Percentiles rank a stretch among this genome's conserved stretches.
phyloP scores from a whole-genome alignment of 2,329 filamentous ascomycete species.

The Penicillium sp. region DNA sequence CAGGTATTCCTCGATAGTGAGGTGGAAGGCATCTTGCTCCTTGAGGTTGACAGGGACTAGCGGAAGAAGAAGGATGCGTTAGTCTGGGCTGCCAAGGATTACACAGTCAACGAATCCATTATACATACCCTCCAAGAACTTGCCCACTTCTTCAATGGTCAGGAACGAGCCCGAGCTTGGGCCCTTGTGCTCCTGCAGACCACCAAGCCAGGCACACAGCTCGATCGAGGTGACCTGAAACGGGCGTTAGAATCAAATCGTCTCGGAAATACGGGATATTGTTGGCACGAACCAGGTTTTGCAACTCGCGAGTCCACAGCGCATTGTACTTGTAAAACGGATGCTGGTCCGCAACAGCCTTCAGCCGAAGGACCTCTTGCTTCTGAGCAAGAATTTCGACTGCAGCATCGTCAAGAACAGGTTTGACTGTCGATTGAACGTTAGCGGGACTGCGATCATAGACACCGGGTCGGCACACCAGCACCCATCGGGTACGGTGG shows the following conservation, averaged over 20 bases:
- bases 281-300: slow-evolving; percentile 67
- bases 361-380: slow-evolving; percentile 70
- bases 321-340: slow-evolving; percentile 98
- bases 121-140: slow-evolving; percentile 70
- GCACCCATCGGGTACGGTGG: background rate
- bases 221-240: slow-evolving; percentile 61
- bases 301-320: slow-evolving; percentile 81
- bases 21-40: slow-evolving; percentile 85
- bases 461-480: background rate
- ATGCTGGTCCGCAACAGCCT: slow-evolving; percentile 74
- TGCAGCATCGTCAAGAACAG: slow-evolving; percentile 71
- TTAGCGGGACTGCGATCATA: slow-evolving; percentile 11
- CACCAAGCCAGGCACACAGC: slow-evolving; percentile 77
- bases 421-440: slow-evolving; percentile 57
- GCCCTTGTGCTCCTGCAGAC: slow-evolving; percentile 62
- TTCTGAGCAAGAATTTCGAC: slow-evolving; percentile 72
- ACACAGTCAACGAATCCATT: slow-evolving; percentile 11
- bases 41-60: slow-evolving; percentile 89
- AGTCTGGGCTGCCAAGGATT: slow-evolving; percentile 4
- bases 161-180: slow-evolving; percentile 68
- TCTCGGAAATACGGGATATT: too few species aligned
- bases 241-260: slow-evolving; percentile 33
- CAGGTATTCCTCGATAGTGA: slow-evolving; percentile 97
- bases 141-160: slow-evolving; percentile 85
- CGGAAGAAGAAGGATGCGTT: background rate